Evolutionary conservation across 805 yeast genomes (phyloP), one percentile per base, ranked within the genome.

Genomic region (Teunomyces aglyptinius): DNA sequence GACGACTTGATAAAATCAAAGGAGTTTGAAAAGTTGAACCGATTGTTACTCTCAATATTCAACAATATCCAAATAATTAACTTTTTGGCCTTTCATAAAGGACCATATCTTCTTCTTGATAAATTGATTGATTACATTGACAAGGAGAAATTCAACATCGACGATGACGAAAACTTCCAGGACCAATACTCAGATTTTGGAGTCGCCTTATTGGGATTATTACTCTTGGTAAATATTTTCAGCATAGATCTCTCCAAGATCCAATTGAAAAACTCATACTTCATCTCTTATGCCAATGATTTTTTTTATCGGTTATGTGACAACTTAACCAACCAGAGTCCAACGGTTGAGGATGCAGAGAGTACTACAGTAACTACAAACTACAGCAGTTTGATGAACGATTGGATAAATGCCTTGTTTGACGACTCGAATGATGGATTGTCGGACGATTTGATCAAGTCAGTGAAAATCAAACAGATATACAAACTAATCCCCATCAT

Each of bases 331-430:
- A 53, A 53, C 34, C 45, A 50, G 11, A 44, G 45, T 5, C 50
- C 51, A 5, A 44, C 44, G 5, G 50, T 52, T 10, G 16, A 41
- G 1, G 47, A 44, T 10, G 68, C 61, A 12, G 71, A 68, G 41
- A 71, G 65, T 31, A 49, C 48, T 6, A 61, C 63, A 10, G 65
- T 67, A 12, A 55, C 60, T 12, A 43, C 54, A 20, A 71, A 70
- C 49, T 72, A 66, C 55, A 63, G 67, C 39, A 60, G 51, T 18
- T 60, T 72, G 29, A 32, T 67, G 24, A 51, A 80, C 38, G 85
- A 81, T 19, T 92, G 98, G 98, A 78, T 86, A 39, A 68, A 77
- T 22, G 91, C 94, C 1, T 64, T 92, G 34, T 90, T 87, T 64
- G 91, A 89, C 50, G 82, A 71, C 38, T 52, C 52, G 41, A 71